These are phyloP conservation scores for Apiosordaria backusii DNA, from an alignment of 495 filamentous ascomycete genomes.

Conservation along the genomic window DNA sequence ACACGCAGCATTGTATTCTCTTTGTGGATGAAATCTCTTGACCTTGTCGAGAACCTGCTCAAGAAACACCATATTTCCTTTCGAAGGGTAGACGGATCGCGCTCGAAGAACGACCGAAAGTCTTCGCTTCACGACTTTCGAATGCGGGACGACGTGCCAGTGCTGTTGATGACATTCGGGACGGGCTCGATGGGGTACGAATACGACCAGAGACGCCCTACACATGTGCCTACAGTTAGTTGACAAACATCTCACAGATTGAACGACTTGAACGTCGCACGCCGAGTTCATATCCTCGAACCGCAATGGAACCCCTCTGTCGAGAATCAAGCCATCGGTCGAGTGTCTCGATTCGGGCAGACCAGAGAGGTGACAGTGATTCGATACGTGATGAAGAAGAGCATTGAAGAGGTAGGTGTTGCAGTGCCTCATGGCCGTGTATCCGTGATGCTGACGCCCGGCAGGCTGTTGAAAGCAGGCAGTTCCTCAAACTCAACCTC, in stretches of 20 bases:
- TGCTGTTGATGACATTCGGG: constrained; percentile 44
- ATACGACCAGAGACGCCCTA: constrained; percentile 7
- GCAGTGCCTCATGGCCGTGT: not conserved
- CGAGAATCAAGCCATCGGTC: not conserved
- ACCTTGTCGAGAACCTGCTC: constrained; percentile 29
- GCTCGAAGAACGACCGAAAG: constrained; percentile 21
- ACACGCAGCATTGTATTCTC: constrained; percentile 44
- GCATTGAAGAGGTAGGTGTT: constrained; percentile 1
- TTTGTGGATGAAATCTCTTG: constrained; percentile 44
- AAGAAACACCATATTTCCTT: constrained; percentile 24
- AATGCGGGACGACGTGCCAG: constrained; percentile 20
- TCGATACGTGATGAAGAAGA: constrained; percentile 6
- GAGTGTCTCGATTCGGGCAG: not conserved
- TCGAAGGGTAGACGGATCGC: constrained; percentile 34
- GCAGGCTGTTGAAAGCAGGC: not conserved
- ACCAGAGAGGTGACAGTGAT: not conserved
- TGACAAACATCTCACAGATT: constrained; percentile 24
- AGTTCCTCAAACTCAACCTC: constrained; percentile 1
- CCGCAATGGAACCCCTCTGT: constrained; percentile 6
- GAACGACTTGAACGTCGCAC: constrained; percentile 41
- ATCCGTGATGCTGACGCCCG: not conserved
- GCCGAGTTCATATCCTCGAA: constrained; percentile 7
- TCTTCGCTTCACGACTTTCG: constrained; percentile 33
- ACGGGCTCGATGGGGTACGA: constrained; percentile 41
- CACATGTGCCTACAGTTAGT: not conserved